Evolutionary conservation across 2,329 filamentous ascomycete genomes (phyloP), one percentile per base, ranked within the genome.

Genomic region (Aspergillus novoparasiticus): DNA sequence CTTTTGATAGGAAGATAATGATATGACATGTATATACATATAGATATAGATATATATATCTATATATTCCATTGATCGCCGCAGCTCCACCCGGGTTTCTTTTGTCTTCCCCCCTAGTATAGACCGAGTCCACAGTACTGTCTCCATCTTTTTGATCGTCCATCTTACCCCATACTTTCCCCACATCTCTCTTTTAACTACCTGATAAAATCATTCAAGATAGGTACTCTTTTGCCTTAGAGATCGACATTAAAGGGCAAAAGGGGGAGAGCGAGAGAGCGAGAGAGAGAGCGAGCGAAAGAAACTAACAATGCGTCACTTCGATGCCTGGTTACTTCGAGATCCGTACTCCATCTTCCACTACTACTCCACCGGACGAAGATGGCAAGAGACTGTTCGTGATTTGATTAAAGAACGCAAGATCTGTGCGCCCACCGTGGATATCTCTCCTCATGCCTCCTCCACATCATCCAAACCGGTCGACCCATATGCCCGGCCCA

Each of bases 301-400:
- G 4, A 56, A 5, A 8, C 12, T 26, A 36, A 66, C 51, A 30
- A 77, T 78, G 76, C 74, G 76, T 54, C 76, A 78, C 63, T 78
- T 78, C 65, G 76, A 78, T 58, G 67, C 76, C 59, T 78, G 76
- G 76, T 61, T 78, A 64, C 66, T 78, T 23, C 74, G 76, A 26
- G 76, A 78, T 59, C 76, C 76, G 48, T 78, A 78, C 62, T 77
- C 75, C 21, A 77, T 78, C 66, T 77, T 72, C 65, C 76, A 78
- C 59, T 78, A 78, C 60, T 78, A 78, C 43, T 67, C 75, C 43
- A 76, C 72, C 34, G 74, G 74, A 6, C 73, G 70, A 32, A 69
- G 72, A 55, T 78, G 76, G 76, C 71, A 76, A 60, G 75, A 78
- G 46, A 72, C 72, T 8, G 62, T 78, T 50, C 74, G 75, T 45